Evolutionary conservation across 2,329 filamentous ascomycete genomes (phyloP).

Genomic region (Epichloe brachyelytri): DNA sequence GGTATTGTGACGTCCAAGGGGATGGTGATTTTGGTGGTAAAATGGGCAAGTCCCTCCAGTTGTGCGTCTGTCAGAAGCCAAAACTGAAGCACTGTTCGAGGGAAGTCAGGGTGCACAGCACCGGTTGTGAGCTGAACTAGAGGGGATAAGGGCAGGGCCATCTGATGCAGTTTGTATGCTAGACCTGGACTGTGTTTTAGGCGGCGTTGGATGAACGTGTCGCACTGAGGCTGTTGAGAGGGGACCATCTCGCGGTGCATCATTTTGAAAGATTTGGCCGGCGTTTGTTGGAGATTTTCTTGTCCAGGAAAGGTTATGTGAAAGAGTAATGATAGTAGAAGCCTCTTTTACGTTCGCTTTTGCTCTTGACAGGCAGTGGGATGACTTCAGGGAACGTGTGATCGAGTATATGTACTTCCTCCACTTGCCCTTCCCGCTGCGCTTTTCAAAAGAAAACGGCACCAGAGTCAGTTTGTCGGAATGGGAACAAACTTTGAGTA

Average conservation of each 20-base stretch:
- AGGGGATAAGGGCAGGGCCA: conserved; percentile 52
- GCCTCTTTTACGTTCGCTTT: background rate
- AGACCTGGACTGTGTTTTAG: conserved; percentile 38
- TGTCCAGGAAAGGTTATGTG: background rate
- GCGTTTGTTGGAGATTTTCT: background rate
- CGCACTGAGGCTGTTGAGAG: conserved; percentile 17
- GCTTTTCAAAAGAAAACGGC: background rate
- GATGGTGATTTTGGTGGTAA: conserved; percentile 56
- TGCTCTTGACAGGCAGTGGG: background rate
- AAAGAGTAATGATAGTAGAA: background rate
- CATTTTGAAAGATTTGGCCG: conserved; percentile 13
- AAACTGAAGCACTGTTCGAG: conserved; percentile 53
- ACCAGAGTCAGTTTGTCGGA: background rate
- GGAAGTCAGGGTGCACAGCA: conserved; percentile 51
- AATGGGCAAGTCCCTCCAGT: conserved; percentile 56
- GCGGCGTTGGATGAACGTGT: conserved; percentile 16
- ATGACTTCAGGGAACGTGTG: background rate
- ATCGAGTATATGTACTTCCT: conserved; percentile 4
- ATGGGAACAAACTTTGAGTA: background rate
- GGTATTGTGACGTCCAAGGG: conserved; percentile 46
- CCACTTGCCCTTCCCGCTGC: background rate
- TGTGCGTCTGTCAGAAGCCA: conserved; percentile 61
- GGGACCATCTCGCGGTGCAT: conserved; percentile 19
- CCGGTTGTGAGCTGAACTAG: conserved; percentile 53
- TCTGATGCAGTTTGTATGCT: conserved; percentile 47